Evolutionary conservation across 805 yeast genomes (phyloP).

Genomic region (Candida hungchunana): DNA sequence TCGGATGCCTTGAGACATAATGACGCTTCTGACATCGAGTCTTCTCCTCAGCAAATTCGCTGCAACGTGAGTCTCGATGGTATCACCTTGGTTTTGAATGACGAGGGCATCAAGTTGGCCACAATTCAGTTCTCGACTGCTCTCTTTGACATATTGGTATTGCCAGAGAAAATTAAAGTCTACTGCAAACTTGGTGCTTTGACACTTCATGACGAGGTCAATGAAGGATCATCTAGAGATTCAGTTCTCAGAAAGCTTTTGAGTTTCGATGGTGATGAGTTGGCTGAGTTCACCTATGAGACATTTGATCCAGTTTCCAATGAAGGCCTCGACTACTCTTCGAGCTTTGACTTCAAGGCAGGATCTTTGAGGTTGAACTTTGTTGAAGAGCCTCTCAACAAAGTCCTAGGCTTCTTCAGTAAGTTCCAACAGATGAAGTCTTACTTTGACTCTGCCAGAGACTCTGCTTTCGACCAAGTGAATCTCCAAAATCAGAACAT

Average conservation of each 20-base stretch:
- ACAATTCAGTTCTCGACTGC: conserved; percentile 76
- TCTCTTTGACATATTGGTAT: conserved; percentile 53
- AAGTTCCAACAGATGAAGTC: conserved; percentile 82
- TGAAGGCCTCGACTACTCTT: conserved; percentile 43
- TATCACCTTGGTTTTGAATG: conserved; percentile 70
- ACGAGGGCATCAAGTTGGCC: conserved; percentile 78
- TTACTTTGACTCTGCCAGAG: conserved; percentile 85
- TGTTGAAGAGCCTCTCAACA: conserved; percentile 73
- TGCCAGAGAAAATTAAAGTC: conserved; percentile 77
- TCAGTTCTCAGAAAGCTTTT: conserved; percentile 62
- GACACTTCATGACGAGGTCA: conserved; percentile 70
- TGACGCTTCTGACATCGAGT: conserved; percentile 47
- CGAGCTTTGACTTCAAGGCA: conserved; percentile 57
- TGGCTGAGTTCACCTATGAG: conserved; percentile 81
- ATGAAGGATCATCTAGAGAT: conserved; percentile 55
- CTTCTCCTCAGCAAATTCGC: conserved; percentile 70
- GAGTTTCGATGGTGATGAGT: conserved; percentile 73
- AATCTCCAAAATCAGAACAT: conserved; percentile 54
- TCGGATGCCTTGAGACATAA: conserved; percentile 71
- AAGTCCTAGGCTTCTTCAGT: conserved; percentile 60
- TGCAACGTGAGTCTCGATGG: conserved; percentile 68
- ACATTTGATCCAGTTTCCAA: conserved; percentile 62
- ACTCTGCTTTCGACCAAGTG: conserved; percentile 83
- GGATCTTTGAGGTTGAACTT: conserved; percentile 76
- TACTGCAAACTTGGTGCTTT: conserved; percentile 73